Percentiles rank a stretch among this genome's conserved stretches.
Conservation (phyloP, 1,284 basidiomycete species). For the Microbotryum violaceum region DNA sequence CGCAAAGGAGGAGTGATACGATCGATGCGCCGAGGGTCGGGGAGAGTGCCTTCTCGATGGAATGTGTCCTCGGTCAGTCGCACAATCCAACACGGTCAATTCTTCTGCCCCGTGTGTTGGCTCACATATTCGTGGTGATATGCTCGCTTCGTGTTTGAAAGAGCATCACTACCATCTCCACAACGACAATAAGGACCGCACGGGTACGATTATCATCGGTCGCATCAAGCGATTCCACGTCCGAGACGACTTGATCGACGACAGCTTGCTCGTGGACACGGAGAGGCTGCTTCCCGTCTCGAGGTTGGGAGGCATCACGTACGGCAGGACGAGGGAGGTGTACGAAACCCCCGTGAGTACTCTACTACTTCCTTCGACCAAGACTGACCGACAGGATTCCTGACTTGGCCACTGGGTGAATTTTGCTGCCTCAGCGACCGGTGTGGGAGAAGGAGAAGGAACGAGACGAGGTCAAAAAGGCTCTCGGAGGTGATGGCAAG, state of each 20-base stretch:
- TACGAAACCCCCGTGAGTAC: slow-evolving; percentile 18
- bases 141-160: background rate
- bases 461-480: slow-evolving; percentile 28
- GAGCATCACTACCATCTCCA: slow-evolving; percentile 49
- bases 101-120: background rate
- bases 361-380: background rate
- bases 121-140: background rate
- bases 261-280: slow-evolving; percentile 52
- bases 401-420: background rate
- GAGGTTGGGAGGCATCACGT: slow-evolving; percentile 57
- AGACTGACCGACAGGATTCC: background rate
- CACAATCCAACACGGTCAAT: background rate
- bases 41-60: slow-evolving; percentile 62
- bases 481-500: slow-evolving; percentile 6
- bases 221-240: slow-evolving; percentile 58
- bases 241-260: slow-evolving; percentile 49
- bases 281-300: slow-evolving; percentile 55
- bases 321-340: slow-evolving; percentile 40
- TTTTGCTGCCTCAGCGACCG: slow-evolving; percentile 38
- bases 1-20: slow-evolving; percentile 53
- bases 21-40: slow-evolving; percentile 60
- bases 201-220: slow-evolving; percentile 57
- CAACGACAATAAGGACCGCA: slow-evolving; percentile 41
- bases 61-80: slow-evolving; percentile 55
- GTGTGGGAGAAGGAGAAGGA: slow-evolving; percentile 53